Evolutionary conservation across 768 basidiomycete species (phyloP), one percentile per base, ranked within the genome.

Genomic region (Rhodotorula graminis): DNA sequence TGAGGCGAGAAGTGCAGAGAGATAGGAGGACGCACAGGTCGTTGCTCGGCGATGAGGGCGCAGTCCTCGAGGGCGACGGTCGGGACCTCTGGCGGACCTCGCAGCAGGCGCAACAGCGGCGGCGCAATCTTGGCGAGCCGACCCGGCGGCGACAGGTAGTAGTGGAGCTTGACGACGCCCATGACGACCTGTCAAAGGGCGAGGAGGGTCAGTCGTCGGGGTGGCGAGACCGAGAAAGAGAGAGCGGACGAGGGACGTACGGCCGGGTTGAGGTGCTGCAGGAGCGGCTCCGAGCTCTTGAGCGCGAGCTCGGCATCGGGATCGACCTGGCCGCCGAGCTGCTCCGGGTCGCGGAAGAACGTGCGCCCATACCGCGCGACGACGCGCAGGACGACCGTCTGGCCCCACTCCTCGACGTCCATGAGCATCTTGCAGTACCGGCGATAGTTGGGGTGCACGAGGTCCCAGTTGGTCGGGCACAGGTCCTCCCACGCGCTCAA

Each of bases 401-500:
- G 96, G 0, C 93, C 93, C 96, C 96, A 99, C 80, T 96, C 95
- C 77, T 99, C 96, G 9, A 89, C 88, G 77, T 99, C 93, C 47
- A 92, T 85, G 5, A 98, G 83, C n/a, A 90, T 83, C 56, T 85
- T 85, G 79, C 93, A 96, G 44, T 93, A 83, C 40, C 91, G 87
- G 33, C 94, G 85, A 77, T 91, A 99, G 76, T 96, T 91, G 27
- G 85, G 85, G 78, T 99, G 96, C 3, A 99, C 81, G 21, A 96
- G 86, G 78, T 95, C 92, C 85, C 58, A 65, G 19, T 89, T 85
- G 0, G 89, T 88, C 0, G 93, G 91, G 78, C 91, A 93, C n/a
- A 97, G 86, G 0, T 87, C 85, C 70, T 90, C 86, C 78, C 96
- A 96, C 0, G 96, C 93, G 19, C 89, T 85, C 1, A 90, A 86